Evolutionary conservation across 1,139 yeast species (phyloP).

Genomic region (Kurtzmaniella quercitrusa): DNA sequence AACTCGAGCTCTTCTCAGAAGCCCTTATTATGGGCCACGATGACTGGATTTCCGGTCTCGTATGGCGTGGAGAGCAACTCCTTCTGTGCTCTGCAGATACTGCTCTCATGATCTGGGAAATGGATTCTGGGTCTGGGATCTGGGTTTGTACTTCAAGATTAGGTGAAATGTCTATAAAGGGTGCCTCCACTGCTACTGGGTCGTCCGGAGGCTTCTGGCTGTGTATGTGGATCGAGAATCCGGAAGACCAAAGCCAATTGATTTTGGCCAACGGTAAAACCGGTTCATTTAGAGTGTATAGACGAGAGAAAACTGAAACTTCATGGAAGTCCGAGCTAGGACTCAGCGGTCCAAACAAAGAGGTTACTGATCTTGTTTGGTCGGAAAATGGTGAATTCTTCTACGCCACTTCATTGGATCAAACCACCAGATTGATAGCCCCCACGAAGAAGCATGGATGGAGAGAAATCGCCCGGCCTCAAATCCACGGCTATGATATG

Average conservation of each 20-base stretch:
- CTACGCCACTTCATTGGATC: conserved; percentile 78
- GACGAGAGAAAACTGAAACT: conserved; percentile 17
- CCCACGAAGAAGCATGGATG: conserved; percentile 43
- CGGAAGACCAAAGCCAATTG: conserved; percentile 32
- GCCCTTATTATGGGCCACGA: conserved; percentile 97
- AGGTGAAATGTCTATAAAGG: conserved; percentile 92
- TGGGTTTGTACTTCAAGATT: conserved; percentile 82
- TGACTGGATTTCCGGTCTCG: conserved; percentile 88
- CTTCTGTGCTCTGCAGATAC: conserved; percentile 92
- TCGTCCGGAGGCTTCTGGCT: conserved; percentile 98
- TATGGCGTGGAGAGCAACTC: conserved; percentile 64
- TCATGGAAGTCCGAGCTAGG: conserved; percentile 58
- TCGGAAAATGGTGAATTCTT: conserved; percentile 62
- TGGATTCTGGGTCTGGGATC: conserved; percentile 80
- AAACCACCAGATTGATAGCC: conserved; percentile 83
- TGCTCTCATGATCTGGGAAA: conserved; percentile 93
- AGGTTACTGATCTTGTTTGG: conserved; percentile 83
- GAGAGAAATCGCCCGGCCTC: conserved; percentile 96
- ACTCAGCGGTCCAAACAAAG: conserved; percentile 71
- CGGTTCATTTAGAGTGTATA: conserved; percentile 87
- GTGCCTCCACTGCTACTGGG: conserved; percentile 98
- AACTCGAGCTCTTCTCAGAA: conserved; percentile 55
- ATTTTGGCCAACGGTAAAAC: conserved; percentile 84
- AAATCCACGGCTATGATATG: conserved; percentile 98
- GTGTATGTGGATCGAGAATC: conserved; percentile 66